These are phyloP conservation scores for Combretum micranthum DNA, from an alignment of 345 rosid genomes.

Conservation along the genomic window DNA sequence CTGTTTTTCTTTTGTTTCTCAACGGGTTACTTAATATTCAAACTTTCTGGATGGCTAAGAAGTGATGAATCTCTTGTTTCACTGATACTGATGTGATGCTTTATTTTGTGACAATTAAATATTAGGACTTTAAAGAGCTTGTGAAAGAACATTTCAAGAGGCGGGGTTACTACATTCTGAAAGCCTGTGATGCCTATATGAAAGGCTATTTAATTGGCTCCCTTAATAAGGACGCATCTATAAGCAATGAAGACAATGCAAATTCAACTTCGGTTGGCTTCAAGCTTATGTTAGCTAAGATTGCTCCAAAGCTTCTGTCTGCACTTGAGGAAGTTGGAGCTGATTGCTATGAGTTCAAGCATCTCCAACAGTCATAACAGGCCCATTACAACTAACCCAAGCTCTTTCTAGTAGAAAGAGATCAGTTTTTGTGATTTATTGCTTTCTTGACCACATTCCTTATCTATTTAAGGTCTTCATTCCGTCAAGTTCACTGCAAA, in stretches of 20 bases:
- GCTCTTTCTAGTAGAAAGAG: constrained; percentile 14
- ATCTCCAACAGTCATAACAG: constrained; percentile 29
- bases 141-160: constrained; percentile 70
- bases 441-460: constrained; percentile 4
- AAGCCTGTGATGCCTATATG: constrained; percentile 91
- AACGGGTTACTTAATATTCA: neutral
- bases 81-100: neutral
- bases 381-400: neutral
- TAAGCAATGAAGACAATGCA: constrained; percentile 29
- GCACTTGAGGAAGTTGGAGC: constrained; percentile 69
- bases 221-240: constrained; percentile 62
- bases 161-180: constrained; percentile 82
- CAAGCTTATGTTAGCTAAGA: constrained; percentile 91
- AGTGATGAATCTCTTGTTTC: neutral
- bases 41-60: neutral
- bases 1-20: no score
- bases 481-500: neutral
- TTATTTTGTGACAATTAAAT: neutral
- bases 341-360: constrained; percentile 52
- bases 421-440: constrained; percentile 18
- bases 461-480: constrained; percentile 12
- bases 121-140: constrained; percentile 75
- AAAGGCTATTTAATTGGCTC: constrained; percentile 88
- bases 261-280: constrained; percentile 83
- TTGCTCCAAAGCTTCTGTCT: constrained; percentile 58